phyloP scores from a whole-genome alignment of 192 early-diverging fungal genomes.

The Tieghemiomyces parasiticus region DNA sequence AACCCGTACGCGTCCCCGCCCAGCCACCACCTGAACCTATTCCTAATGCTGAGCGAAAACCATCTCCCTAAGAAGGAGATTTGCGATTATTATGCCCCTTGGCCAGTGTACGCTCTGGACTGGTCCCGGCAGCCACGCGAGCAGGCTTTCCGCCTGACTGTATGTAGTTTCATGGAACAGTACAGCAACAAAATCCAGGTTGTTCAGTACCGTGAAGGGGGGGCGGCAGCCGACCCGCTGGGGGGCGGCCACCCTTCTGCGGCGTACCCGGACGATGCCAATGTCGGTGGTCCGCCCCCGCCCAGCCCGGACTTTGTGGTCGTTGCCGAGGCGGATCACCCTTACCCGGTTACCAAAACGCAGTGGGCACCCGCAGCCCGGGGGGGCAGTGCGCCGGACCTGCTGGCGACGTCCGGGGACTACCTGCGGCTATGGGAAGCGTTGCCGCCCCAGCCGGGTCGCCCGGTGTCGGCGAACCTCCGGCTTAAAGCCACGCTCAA shows the following conservation, averaged over 20 bases:
- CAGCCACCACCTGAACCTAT: too few species aligned
- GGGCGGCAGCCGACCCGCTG: too few species aligned
- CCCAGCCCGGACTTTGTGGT: conserved; percentile 46
- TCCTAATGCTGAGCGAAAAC: background rate
- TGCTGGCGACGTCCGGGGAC: conserved; percentile 82
- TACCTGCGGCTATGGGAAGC: conserved; percentile 82
- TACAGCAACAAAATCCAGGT: conserved; percentile 40
- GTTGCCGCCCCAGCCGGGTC: background rate
- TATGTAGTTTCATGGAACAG: conserved; percentile 68
- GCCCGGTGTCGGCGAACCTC: background rate
- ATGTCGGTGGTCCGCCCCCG: too few species aligned
- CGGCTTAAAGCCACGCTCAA: conserved; percentile 28
- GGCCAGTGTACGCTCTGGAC: conserved; percentile 76
- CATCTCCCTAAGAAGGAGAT: conserved; percentile 40
- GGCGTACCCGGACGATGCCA: background rate
- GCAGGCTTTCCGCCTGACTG: conserved; percentile 59
- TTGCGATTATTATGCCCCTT: conserved; percentile 66
- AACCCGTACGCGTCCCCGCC: too few species aligned
- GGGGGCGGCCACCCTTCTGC: background rate
- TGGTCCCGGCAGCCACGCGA: conserved; percentile 62
- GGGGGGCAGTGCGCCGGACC: conserved; percentile 32
- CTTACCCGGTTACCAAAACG: conserved; percentile 85
- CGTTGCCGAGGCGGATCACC: conserved; percentile 59
- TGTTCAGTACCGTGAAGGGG: conserved; percentile 15
- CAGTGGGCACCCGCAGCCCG: conserved; percentile 70